These are phyloP conservation scores for Penicillium samsonianum DNA, from an alignment of 495 filamentous ascomycete genomes.

Conservation along the genomic window DNA sequence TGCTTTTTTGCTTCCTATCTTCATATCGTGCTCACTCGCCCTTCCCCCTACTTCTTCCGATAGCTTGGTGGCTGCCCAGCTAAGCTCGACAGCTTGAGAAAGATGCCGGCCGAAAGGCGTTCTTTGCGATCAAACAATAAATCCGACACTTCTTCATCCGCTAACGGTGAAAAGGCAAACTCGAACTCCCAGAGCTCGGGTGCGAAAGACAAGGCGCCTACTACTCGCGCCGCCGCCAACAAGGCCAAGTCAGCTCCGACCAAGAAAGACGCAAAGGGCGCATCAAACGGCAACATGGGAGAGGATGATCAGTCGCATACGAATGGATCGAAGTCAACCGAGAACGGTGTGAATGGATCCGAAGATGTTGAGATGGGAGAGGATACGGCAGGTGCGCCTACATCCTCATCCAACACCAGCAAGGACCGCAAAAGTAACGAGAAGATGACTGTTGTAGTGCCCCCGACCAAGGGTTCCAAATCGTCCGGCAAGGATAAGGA, in stretches of 20 bases:
- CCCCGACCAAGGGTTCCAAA: conserved; percentile 72
- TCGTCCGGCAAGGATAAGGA: conserved; percentile 65
- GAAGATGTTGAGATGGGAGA: conserved; percentile 84
- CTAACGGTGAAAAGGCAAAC: conserved; percentile 57
- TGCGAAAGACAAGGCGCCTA: conserved; percentile 52
- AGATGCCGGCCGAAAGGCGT: conserved; percentile 59
- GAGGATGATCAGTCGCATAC: conserved; percentile 65
- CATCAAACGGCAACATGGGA: conserved; percentile 48
- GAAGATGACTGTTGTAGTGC: conserved; percentile 85
- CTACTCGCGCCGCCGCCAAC: conserved; percentile 45
- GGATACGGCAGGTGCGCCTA: conserved; percentile 62
- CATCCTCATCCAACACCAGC: conserved; percentile 53
- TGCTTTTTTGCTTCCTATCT: conserved; percentile 25
- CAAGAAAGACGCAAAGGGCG: conserved; percentile 54
- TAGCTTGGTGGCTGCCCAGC: conserved; percentile 38
- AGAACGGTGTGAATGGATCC: conserved; percentile 73
- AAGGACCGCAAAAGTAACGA: conserved; percentile 76
- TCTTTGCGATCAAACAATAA: conserved; percentile 60
- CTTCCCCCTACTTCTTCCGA: conserved; percentile 32
- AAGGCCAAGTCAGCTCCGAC: conserved; percentile 52
- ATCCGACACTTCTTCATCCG: conserved; percentile 55
- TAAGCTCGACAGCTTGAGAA: conserved; percentile 43
- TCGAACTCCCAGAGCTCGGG: conserved; percentile 54
- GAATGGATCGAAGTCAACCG: conserved; percentile 69
- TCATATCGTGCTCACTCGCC: conserved; percentile 20